phyloP scores from a whole-genome alignment of 1,284 basidiomycete genomes.

The Sanguinoderma infundibulare region DNA sequence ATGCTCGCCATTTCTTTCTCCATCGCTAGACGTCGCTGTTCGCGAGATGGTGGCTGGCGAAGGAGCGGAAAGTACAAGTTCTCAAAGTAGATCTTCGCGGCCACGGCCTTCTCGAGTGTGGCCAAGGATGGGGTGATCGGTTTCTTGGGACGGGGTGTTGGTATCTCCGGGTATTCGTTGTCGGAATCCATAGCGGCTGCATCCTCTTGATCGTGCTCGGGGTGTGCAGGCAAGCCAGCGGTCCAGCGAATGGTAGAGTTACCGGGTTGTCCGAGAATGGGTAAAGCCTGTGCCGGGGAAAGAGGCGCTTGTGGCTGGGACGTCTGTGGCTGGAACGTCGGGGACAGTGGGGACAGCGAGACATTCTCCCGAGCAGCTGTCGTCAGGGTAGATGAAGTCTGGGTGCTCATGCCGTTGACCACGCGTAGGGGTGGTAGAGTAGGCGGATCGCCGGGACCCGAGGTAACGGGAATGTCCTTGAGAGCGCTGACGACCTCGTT shows the following conservation, averaged over 20 bases:
- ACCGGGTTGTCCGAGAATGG: constrained; percentile 53
- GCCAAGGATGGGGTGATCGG: constrained; percentile 82
- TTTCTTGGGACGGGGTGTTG: constrained; percentile 49
- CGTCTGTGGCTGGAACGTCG: constrained; percentile 34
- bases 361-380: constrained; percentile 74
- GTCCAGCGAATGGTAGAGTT: constrained; percentile 66
- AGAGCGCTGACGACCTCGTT: constrained; percentile 79
- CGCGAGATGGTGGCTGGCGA: constrained; percentile 82
- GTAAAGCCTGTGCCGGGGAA: constrained; percentile 35
- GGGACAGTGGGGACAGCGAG: constrained; percentile 43
- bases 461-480: constrained; percentile 57
- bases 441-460: constrained; percentile 41
- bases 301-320: constrained; percentile 20
- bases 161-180: constrained; percentile 35
- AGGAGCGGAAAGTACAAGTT: constrained; percentile 94
- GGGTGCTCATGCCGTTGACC: constrained; percentile 76
- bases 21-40: constrained; percentile 84
- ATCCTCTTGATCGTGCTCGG: constrained; percentile 66
- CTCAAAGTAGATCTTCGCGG: constrained; percentile 95
- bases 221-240: constrained; percentile 61
- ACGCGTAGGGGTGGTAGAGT: constrained; percentile 70
- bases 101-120: constrained; percentile 92
- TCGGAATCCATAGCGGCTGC: constrained; percentile 32
- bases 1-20: constrained; percentile 86
- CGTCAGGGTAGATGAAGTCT: constrained; percentile 65